Conservation (phyloP, 345 rosid genomes). For the Melastoma malabathricum region DNA sequence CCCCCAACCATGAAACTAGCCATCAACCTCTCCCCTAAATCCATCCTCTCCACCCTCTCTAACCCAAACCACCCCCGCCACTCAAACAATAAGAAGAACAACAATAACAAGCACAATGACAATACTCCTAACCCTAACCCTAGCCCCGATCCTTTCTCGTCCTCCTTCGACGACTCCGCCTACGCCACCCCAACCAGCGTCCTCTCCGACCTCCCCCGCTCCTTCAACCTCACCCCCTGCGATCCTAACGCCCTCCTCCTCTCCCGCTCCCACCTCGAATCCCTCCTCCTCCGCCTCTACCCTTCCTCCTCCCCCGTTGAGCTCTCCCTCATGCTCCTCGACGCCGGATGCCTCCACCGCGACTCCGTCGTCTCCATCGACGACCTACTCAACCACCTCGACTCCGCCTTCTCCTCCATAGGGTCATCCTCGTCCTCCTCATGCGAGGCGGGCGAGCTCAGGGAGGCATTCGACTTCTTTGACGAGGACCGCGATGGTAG, state of each 20-base stretch:
- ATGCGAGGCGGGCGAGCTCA: conserved; percentile 46
- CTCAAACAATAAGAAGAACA: conserved; percentile 26
- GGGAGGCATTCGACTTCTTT: conserved; percentile 57
- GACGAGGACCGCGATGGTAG: conserved; percentile 83
- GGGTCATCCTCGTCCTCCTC: conserved; percentile 27
- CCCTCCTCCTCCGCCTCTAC: conserved; percentile 24
- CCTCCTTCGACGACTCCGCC: conserved; percentile 30
- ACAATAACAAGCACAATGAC: no score
- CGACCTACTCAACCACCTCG: conserved; percentile 32
- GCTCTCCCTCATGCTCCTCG: conserved; percentile 41
- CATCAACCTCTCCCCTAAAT: not conserved
- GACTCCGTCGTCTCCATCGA: conserved; percentile 43
- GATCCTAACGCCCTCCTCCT: conserved; percentile 46
- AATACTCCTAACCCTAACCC: conserved; percentile 39
- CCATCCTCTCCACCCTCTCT: not conserved
- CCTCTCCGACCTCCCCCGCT: conserved; percentile 25
- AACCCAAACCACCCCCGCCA: not conserved
- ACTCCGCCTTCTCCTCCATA: conserved; percentile 31
- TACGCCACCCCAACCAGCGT: conserved; percentile 60
- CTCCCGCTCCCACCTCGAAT: conserved; percentile 43
- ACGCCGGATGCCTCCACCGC: conserved; percentile 25
- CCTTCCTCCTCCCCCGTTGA: conserved; percentile 33
- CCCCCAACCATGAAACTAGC: not conserved
- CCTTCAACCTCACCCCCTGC: conserved; percentile 38
- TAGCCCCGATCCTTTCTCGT: conserved; percentile 35